Evolutionary conservation across 2,329 filamentous ascomycete species (phyloP).

Genomic region (Nakataea oryzae): DNA sequence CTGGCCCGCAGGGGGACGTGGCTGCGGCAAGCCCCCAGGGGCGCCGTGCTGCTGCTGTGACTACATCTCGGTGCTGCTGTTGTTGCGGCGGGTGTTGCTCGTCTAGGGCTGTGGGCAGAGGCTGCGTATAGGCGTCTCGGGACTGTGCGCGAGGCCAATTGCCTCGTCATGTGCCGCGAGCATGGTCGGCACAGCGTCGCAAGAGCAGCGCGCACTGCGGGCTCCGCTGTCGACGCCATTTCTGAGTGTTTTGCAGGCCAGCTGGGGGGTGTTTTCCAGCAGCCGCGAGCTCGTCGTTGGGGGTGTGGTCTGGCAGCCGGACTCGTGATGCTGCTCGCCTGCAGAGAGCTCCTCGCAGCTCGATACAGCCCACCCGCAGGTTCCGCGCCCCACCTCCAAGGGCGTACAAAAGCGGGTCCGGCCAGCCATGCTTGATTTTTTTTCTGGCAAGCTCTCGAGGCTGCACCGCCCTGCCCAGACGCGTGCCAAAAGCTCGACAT

Average conservation of each 20-base stretch:
- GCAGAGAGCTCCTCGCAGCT: neutral
- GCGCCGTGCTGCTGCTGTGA: too few relatives aligned
- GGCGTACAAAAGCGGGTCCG: neutral
- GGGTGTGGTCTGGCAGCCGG: neutral
- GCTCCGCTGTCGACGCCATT: constrained; percentile 21
- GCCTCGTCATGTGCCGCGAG: constrained; percentile 18
- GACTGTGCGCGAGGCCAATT: neutral
- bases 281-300: neutral
- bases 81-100: neutral
- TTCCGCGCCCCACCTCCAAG: neutral
- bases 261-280: neutral
- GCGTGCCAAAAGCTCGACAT: neutral
- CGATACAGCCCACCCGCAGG: neutral
- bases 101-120: constrained; percentile 12
- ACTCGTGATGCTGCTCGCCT: neutral
- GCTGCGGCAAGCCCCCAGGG: neutral
- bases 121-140: neutral
- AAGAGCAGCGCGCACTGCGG: constrained; percentile 26
- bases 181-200: constrained; percentile 29
- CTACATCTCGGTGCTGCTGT: neutral
- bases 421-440: neutral
- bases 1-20: neutral
- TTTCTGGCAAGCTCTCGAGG: neutral
- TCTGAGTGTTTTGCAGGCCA: neutral
- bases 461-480: neutral